Conservation (phyloP, 345 rosid genomes). For the Salix dunnii region DNA sequence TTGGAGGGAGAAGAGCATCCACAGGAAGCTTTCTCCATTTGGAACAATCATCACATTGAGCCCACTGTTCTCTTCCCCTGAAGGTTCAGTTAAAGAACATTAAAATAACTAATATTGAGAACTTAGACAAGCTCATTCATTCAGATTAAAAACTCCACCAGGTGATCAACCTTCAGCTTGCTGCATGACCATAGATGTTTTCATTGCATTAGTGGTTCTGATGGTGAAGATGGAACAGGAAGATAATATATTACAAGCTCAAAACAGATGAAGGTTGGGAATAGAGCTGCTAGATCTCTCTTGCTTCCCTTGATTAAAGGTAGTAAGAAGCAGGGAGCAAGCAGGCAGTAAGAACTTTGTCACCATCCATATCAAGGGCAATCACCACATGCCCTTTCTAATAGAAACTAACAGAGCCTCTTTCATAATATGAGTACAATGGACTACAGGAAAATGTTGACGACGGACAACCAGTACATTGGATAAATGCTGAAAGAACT, state of each 20-base stretch:
- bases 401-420: background rate
- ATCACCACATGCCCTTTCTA: background rate
- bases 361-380: background rate
- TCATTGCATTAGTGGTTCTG: background rate
- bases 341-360: background rate
- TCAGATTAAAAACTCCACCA: background rate
- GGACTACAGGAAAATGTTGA: background rate
- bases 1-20: slow-evolving; percentile 68
- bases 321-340: background rate
- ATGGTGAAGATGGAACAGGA: background rate
- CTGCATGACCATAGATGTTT: background rate
- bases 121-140: background rate
- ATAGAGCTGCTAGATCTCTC: background rate
- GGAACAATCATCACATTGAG: slow-evolving; percentile 75
- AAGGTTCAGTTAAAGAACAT: slow-evolving; percentile 9
- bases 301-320: background rate
- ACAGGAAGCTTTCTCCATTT: slow-evolving; percentile 80
- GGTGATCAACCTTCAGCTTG: background rate
- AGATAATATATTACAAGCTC: background rate
- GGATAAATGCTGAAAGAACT: background rate
- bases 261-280: background rate
- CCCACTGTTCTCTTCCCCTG: slow-evolving; percentile 83
- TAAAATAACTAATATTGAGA: background rate
- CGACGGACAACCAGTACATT: background rate
- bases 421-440: background rate